phyloP scores from a whole-genome alignment of 1,284 basidiomycete species.

The Pseudozyma thailandica region DNA sequence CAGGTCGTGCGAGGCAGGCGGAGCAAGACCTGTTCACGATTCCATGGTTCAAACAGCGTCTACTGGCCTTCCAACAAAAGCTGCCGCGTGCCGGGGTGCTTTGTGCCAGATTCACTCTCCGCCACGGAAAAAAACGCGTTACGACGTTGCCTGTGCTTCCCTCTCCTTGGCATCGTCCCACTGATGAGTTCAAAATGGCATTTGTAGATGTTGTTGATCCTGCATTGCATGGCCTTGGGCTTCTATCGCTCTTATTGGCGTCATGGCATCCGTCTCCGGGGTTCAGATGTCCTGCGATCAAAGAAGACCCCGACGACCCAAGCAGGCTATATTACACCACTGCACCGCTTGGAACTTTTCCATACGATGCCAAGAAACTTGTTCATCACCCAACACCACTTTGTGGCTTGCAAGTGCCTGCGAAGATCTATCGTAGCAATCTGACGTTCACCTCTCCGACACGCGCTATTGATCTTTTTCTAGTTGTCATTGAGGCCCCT shows the following conservation, averaged over 20 bases:
- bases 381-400: not conserved
- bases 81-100: not conserved
- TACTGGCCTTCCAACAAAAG: not conserved
- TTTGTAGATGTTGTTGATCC: not conserved
- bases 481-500: conserved; percentile 2
- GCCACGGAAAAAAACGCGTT: conserved; percentile 9
- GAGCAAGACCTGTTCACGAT: not conserved
- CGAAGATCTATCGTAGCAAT: not conserved
- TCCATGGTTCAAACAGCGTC: conserved; percentile 4
- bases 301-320: too few species aligned
- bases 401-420: not conserved
- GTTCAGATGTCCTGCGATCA: too few species aligned
- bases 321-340: too few species aligned
- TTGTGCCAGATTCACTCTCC: conserved; percentile 8
- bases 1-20: too few species aligned
- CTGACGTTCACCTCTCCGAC: too few species aligned
- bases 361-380: too few species aligned
- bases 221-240: not conserved
- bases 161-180: conserved; percentile 11
- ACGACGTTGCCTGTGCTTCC: too few species aligned
- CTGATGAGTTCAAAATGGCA: not conserved
- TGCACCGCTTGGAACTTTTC: too few species aligned
- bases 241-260: not conserved
- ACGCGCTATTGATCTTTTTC: too few species aligned
- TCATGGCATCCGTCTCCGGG: not conserved